Evolutionary conservation across 768 basidiomycete species (phyloP).

Genomic region (Hericium coralloides): DNA sequence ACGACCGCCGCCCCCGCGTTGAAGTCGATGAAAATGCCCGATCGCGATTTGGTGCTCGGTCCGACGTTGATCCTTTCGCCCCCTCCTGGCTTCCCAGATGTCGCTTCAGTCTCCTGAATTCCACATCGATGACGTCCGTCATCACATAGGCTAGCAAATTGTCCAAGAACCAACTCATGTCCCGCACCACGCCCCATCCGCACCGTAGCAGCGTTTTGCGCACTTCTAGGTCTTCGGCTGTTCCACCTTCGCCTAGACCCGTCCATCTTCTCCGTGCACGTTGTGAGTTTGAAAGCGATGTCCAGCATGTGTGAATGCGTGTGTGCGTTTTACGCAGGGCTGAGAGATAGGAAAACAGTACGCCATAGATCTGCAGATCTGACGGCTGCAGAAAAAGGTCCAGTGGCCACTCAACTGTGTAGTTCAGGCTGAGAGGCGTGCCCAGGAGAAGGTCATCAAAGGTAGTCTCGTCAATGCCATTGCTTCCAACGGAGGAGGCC

Average conservation of each 20-base stretch:
- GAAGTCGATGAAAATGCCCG: neutral
- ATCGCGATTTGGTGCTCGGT: conserved; percentile 12
- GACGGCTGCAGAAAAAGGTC: conserved; percentile 79
- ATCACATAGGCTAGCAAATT: conserved; percentile 76
- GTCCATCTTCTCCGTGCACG: conserved; percentile 81
- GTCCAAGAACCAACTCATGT: conserved; percentile 91
- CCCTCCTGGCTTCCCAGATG: conserved; percentile 20
- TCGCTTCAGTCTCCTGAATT: conserved; percentile 65
- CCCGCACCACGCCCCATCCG: conserved; percentile 80
- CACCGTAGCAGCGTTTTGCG: conserved; percentile 61
- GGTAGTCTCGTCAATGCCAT: conserved; percentile 31
- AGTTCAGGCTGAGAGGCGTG: conserved; percentile 62
- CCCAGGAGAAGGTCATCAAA: conserved; percentile 78
- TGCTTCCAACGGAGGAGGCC: conserved; percentile 33
- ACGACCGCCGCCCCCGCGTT: neutral
- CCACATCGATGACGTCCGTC: conserved; percentile 84
- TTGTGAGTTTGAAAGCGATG: conserved; percentile 77
- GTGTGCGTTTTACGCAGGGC: conserved; percentile 80
- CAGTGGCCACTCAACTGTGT: conserved; percentile 76
- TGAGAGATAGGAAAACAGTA: conserved; percentile 75
- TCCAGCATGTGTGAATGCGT: conserved; percentile 75
- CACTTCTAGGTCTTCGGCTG: conserved; percentile 55
- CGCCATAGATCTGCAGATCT: conserved; percentile 66
- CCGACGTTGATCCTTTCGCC: conserved; percentile 15
- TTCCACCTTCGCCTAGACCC: conserved; percentile 80